Conservation (phyloP, 768 basidiomycete genomes). For the Gloeopeniophorella convolvens region DNA sequence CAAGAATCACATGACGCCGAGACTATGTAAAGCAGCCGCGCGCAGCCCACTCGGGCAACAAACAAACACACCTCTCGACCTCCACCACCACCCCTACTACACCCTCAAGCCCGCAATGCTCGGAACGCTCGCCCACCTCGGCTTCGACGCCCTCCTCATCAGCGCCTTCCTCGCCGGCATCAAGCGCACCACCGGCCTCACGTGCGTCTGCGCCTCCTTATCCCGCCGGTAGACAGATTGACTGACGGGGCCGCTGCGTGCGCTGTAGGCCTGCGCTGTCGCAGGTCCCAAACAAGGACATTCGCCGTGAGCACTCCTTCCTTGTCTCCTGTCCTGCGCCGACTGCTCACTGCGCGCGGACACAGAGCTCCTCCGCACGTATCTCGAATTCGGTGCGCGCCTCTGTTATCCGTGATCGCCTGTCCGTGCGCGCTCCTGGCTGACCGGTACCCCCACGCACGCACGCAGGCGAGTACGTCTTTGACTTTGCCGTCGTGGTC, state of each 20-base stretch:
- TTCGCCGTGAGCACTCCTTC: constrained; percentile 57
- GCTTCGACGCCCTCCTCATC: constrained; percentile 72
- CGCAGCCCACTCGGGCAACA: no score
- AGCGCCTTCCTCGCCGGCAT: constrained; percentile 82
- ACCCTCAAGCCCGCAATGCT: no score
- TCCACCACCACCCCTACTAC: no score
- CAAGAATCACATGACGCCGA: no score
- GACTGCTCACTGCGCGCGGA: neutral
- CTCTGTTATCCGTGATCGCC: neutral
- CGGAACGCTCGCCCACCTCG: constrained; percentile 63
- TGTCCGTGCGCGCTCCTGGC: neutral
- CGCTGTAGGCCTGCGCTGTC: constrained; percentile 67
- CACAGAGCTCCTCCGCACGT: constrained; percentile 66
- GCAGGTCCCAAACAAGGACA: constrained; percentile 81
- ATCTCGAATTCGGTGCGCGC: constrained; percentile 69
- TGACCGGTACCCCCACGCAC: constrained; percentile 4
- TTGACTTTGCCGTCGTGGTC: constrained; percentile 81
- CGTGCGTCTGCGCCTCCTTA: no score
- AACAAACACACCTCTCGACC: no score
- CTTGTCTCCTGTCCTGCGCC: neutral
- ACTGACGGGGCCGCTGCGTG: no score
- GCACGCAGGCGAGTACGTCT: constrained; percentile 78
- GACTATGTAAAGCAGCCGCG: no score
- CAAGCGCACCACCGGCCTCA: constrained; percentile 75
- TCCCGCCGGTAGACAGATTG: no score